These are phyloP conservation scores for Puccinia horiana DNA, from an alignment of 1,284 basidiomycete species.

Conservation along the genomic window DNA sequence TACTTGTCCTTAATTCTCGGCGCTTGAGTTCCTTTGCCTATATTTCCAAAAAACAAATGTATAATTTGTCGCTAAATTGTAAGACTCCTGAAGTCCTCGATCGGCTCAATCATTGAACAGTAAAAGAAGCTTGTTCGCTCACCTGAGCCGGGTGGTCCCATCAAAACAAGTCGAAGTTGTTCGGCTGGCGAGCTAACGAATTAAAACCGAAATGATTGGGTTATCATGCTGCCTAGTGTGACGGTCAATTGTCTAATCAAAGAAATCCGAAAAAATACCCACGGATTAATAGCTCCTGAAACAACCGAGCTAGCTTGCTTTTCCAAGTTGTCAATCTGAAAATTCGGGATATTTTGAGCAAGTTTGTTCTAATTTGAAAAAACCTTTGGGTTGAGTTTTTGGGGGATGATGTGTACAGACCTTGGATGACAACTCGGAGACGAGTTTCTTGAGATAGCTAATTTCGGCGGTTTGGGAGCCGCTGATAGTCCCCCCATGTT, in stretches of 20 bases:
- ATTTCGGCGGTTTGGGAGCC: slow-evolving; percentile 25
- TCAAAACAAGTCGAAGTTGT: slow-evolving; percentile 64
- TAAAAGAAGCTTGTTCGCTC: slow-evolving; percentile 56
- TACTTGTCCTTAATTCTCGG: slow-evolving; percentile 88
- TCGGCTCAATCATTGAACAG: neutral
- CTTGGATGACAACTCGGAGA: slow-evolving; percentile 39
- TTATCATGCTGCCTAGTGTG: neutral
- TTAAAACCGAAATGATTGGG: neutral
- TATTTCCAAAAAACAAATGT: neutral
- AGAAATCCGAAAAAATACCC: neutral
- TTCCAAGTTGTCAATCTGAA: slow-evolving; percentile 40
- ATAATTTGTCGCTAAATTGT: neutral
- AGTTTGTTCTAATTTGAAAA: neutral
- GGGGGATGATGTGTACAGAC: neutral
- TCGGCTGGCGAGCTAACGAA: slow-evolving; percentile 31
- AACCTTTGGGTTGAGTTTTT: neutral
- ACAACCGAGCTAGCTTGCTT: slow-evolving; percentile 31
- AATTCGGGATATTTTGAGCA: neutral
- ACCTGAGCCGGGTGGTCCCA: slow-evolving; percentile 97
- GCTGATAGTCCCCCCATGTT: slow-evolving; percentile 34
- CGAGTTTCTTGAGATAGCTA: slow-evolving; percentile 40
- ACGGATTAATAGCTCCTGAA: neutral
- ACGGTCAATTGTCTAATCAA: neutral
- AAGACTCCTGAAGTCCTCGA: neutral
- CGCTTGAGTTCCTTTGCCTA: slow-evolving; percentile 97